Base-by-base conservation (phyloP, 2,329 filamentous ascomycete genomes). In the Arthrobotrys pseudoclavata region DNA sequence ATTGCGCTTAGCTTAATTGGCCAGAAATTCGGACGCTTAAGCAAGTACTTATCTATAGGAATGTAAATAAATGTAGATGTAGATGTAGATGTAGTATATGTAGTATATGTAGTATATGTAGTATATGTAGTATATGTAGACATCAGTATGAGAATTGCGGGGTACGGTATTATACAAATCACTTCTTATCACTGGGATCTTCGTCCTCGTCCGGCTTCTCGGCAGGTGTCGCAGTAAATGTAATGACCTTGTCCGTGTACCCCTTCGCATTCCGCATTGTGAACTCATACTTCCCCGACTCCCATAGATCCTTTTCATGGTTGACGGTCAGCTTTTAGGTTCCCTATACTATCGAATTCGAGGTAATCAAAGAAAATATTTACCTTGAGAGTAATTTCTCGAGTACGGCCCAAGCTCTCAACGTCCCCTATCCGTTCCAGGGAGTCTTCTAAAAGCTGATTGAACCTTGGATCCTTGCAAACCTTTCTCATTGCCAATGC, bases 341-440 rank as follows among this genome's bases (percentile, higher is more conserved):
- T 26, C n/a, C 9, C 47, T 31, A 42, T 20, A n/a, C 7, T 13
- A 20, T 29, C n/a, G 18, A 34, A 12, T 18, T 22, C 20, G 10
- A 29, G 37, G n/a, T 3, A 52, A 15, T 42, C 13, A 18, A 13
- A 42, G 45, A 15, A 42, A 34, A 3, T 0, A 47, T 29, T 53
- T 74, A 79, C 96, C 85, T 99, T 99, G 80, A 97, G 92, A 0
- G 97, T 96, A 64, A 99, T 84, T 84, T 99, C 96, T 79, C 95
- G 90, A n/a, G 96, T 99, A 79, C 96, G 87, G 40, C 94, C 95
- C 79, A 99, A 86, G 82, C 91, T 94, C 86, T 99, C 96, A 82
- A 99, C 99, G 79, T 91, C 94, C n/a, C 87, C 85, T 80, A 99
- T 99, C 22, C 96, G 88, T 74, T 95, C 88, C 24, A 97, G 85